Evolutionary conservation across 768 basidiomycete species (phyloP), one percentile per base, ranked within the genome.

Genomic region (Phlegmacium glaucopus): DNA sequence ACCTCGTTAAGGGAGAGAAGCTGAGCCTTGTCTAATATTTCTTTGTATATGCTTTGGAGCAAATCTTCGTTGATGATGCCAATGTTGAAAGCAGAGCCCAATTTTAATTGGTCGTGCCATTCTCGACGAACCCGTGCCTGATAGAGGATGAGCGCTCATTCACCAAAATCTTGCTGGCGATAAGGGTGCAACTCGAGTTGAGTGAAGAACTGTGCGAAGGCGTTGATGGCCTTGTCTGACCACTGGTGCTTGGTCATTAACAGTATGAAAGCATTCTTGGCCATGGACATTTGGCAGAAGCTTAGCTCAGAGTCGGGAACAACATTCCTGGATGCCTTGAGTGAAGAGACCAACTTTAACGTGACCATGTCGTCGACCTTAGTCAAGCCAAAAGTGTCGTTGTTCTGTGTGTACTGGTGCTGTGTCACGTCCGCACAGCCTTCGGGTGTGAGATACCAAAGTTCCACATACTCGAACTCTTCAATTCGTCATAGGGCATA

Each of bases 381-480:
- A n/a, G n/a, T n/a, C n/a, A n/a, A n/a, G n/a, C n/a, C n/a, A 32
- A 32, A 8, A 0, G 34, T 25, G 10, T 48, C 47, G 12, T 43
- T 12, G 5, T 28, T 18, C 3, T 29, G 13, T 9, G 47, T 34
- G 1, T 9, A 41, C 9, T 48, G 15, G 3, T 7, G 34, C 4
- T 9, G 13, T 8, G 15, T 15, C 9, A 49, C 48, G 3, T 53
- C 52, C 13, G n/a, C 26, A 27, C 48, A 53, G 1, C 44, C 52
- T 15, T 50, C 44, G 30, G 26, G 13, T 3, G 52, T 49, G 52
- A 53, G 50, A 25, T 53, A 53, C 17, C 29, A 53, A 7, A 53
- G 44, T 29, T 53, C 52, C 3, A 50, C 25, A 41, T 53, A 53
- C 15, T 53, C 48, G 15, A n/a, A 34, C 1, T 46, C 29, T 4